phyloP scores from a whole-genome alignment of 495 filamentous ascomycete genomes.

The Rhypophila decipiens region DNA sequence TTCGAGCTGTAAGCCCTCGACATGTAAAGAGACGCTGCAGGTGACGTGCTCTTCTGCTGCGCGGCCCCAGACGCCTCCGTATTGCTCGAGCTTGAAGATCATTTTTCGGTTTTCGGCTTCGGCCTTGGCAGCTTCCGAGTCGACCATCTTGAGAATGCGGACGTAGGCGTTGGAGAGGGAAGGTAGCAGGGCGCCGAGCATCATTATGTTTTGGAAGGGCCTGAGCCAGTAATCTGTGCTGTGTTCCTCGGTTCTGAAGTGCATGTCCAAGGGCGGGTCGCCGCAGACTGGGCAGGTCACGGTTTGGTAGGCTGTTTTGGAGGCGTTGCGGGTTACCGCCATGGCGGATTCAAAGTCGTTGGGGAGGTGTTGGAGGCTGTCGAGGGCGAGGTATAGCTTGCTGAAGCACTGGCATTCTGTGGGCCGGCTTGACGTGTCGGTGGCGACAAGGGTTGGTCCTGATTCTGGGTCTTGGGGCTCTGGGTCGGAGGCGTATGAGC shows the following conservation, averaged over 20 bases:
- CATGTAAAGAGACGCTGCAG: constrained; percentile 15
- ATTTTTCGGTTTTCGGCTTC: constrained; percentile 30
- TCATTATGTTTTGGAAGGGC: constrained; percentile 58
- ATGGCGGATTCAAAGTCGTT: constrained; percentile 38
- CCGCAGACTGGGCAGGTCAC: constrained; percentile 56
- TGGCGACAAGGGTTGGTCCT: too few relatives aligned
- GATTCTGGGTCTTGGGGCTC: neutral
- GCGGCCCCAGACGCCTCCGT: constrained; percentile 42
- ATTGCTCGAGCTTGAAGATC: constrained; percentile 34
- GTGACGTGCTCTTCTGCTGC: constrained; percentile 5
- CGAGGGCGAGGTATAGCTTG: constrained; percentile 38
- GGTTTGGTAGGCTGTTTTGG: constrained; percentile 48
- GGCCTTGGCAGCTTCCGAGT: constrained; percentile 34
- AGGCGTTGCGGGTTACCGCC: constrained; percentile 50
- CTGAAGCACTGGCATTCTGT: constrained; percentile 31
- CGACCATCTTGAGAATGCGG: constrained; percentile 39
- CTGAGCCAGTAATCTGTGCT: constrained; percentile 26
- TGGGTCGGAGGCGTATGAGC: constrained; percentile 3
- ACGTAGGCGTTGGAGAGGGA: constrained; percentile 55
- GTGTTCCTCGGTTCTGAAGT: too few relatives aligned
- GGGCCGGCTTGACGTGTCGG: neutral
- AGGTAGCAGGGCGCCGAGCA: constrained; percentile 57
- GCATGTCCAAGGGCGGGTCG: constrained; percentile 26
- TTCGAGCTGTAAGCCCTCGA: constrained; percentile 33
- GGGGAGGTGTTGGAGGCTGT: constrained; percentile 40